Conservation (phyloP, 345 rosid genomes). For the Turritis glabra region DNA sequence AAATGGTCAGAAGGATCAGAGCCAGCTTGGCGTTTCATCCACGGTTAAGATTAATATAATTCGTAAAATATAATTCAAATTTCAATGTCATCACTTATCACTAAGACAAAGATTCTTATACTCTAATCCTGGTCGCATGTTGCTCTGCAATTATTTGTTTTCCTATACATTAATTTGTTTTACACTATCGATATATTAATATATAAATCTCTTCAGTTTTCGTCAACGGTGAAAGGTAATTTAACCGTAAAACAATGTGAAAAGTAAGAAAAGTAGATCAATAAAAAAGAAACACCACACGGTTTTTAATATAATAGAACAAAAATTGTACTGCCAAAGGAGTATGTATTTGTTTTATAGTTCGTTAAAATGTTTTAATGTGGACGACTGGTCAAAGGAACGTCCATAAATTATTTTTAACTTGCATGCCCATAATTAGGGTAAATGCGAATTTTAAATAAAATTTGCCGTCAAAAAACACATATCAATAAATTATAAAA, state of each 20-base stretch:
- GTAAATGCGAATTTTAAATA: background rate
- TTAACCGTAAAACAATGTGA: slow-evolving; percentile 2
- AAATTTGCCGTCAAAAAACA: background rate
- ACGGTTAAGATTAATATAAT: background rate
- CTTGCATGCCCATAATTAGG: slow-evolving; percentile 32
- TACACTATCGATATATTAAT: background rate
- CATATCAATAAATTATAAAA: background rate
- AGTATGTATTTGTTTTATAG: background rate
- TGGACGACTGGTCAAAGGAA: slow-evolving; percentile 32
- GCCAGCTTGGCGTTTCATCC: slow-evolving; percentile 35
- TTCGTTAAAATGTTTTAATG: slow-evolving; percentile 5
- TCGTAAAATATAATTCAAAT: background rate
- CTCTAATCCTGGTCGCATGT: slow-evolving; percentile 39
- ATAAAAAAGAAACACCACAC: background rate
- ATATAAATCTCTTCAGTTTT: background rate
- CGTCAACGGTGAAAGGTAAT: slow-evolving; percentile 24
- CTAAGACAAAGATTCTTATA: slow-evolving; percentile 41
- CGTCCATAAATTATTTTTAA: slow-evolving; percentile 16
- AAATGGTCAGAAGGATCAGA: slow-evolving; percentile 34
- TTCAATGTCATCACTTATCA: slow-evolving; percentile 24
- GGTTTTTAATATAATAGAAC: slow-evolving; percentile 26
- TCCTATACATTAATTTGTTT: background rate
- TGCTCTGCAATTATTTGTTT: slow-evolving; percentile 6
- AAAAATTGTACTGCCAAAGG: slow-evolving; percentile 29
- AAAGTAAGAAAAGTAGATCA: background rate